Evolutionary conservation across 805 yeast genomes (phyloP), one percentile per base, ranked within the genome.

Genomic region (Monosporozyma yasuniensis): DNA sequence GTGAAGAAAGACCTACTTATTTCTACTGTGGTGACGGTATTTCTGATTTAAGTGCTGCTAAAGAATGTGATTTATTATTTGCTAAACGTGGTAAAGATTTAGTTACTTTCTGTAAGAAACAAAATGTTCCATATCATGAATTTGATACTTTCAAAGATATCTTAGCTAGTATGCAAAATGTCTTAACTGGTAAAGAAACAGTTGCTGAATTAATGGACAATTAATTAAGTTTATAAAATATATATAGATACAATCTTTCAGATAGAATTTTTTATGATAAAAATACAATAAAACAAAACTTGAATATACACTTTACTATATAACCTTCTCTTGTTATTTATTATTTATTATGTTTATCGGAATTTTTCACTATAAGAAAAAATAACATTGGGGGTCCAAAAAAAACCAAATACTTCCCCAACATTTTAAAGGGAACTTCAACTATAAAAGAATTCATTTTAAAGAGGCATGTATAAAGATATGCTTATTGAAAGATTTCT

Each of bases 21-120:
- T 87, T 91, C 66, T 93, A 93, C 73, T 87, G 96, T 62, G 99
- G 99, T 52, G 99, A 93, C 66, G 99, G 99, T 55, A 96, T 93
- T 30, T 83, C 95, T 44, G 99, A 93, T 67, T 73, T 93, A 58
- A 80, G 88, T 51, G 99, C 99, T 22, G 97, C 98, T 22, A 83
- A 85, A 63, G 96, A 93, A 68, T 89, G 99, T 39, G 91, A 93
- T 67, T 73, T 91, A 57, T 72, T 93, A 56, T 93, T 91, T 68
- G 99, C 99, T 44, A 91, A 89, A 71, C 80, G 80, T 56, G 99
- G 97, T 46, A 81, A 84, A 60, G 98, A 93, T 64, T 76, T 93
- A 58, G 84, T 91, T 57, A 83, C 81, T 38, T 91, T 81, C 71
- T 93, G 98, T 71, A 76, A 76, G 57, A 72, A 82, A 44, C 91